These are phyloP conservation scores for Astrephomene gubernaculifera DNA, from an alignment of 139 green algal genomes.

Conservation along the genomic window DNA sequence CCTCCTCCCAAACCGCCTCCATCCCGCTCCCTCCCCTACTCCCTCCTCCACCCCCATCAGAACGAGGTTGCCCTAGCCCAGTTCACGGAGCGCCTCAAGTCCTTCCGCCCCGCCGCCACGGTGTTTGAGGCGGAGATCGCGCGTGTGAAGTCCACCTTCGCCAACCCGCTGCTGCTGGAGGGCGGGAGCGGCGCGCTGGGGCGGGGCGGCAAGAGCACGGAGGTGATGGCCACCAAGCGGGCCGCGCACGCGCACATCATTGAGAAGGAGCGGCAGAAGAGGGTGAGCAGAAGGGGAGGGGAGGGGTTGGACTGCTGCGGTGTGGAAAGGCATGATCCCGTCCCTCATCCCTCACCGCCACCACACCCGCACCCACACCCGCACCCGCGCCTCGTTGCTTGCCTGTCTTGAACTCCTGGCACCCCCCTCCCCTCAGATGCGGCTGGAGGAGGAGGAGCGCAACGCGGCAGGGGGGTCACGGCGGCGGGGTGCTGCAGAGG, in stretches of 20 bases:
- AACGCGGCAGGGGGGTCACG: neutral
- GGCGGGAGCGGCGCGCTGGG: slow-evolving; percentile 34
- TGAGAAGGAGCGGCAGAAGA: slow-evolving; percentile 53
- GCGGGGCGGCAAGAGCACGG: slow-evolving; percentile 53
- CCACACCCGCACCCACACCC: no score
- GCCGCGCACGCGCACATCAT: slow-evolving; percentile 69
- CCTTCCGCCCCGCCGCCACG: slow-evolving; percentile 86
- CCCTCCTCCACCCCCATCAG: slow-evolving; percentile 39
- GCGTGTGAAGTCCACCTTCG: slow-evolving; percentile 48
- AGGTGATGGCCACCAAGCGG: slow-evolving; percentile 85
- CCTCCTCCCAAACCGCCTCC: neutral
- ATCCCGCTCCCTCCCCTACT: neutral
- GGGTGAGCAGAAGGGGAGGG: neutral
- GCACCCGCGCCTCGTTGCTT: no score
- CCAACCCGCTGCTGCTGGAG: slow-evolving; percentile 44
- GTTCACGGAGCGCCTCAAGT: slow-evolving; percentile 76
- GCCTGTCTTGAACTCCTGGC: no score
- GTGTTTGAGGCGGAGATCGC: slow-evolving; percentile 91
- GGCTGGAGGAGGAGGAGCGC: slow-evolving; percentile 17
- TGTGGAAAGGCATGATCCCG: no score
- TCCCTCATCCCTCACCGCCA: no score
- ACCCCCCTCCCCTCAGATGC: neutral
- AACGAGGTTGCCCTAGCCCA: slow-evolving; percentile 70
- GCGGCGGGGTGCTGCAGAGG: neutral
- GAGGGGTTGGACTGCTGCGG: neutral